Evolutionary conservation across 2,329 filamentous ascomycete species (phyloP).

Genomic region (Zymoseptoria tritici): DNA sequence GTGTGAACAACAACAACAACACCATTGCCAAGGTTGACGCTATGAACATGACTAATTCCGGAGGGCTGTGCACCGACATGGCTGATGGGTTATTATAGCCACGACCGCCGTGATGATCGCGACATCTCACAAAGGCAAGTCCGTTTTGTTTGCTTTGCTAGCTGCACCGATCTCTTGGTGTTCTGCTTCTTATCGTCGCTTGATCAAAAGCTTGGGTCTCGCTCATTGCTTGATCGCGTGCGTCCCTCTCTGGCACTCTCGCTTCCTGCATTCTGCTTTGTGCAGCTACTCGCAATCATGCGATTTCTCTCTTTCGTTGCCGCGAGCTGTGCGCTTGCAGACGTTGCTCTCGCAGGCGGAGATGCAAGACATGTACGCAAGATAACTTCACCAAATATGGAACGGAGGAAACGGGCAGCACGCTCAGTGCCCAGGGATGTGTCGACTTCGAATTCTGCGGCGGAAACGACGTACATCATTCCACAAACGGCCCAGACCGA

Average conservation of each 20-base stretch:
- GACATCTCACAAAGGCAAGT: background rate
- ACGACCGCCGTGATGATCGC: too few relatives aligned
- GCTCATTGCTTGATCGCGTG: background rate
- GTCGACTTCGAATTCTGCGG: background rate
- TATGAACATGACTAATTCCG: too few relatives aligned
- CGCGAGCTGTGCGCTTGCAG: background rate
- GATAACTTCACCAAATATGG: background rate
- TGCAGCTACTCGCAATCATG: background rate
- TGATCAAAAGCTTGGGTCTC: background rate
- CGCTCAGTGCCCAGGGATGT: background rate
- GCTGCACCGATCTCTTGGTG: background rate
- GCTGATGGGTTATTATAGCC: too few relatives aligned
- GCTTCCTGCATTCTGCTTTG: background rate
- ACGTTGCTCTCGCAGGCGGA: background rate
- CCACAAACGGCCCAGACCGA: constrained; percentile 37
- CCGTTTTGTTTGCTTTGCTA: background rate
- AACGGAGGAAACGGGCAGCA: background rate
- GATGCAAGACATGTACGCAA: background rate
- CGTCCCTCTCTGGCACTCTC: background rate
- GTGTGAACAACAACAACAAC: too few relatives aligned
- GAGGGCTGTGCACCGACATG: too few relatives aligned
- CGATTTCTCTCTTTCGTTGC: background rate
- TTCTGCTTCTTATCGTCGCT: background rate
- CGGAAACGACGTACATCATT: constrained; percentile 26
- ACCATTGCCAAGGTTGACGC: too few relatives aligned